Conservation (phyloP, 306 rosid species). For the Vigna hirtella region DNA sequence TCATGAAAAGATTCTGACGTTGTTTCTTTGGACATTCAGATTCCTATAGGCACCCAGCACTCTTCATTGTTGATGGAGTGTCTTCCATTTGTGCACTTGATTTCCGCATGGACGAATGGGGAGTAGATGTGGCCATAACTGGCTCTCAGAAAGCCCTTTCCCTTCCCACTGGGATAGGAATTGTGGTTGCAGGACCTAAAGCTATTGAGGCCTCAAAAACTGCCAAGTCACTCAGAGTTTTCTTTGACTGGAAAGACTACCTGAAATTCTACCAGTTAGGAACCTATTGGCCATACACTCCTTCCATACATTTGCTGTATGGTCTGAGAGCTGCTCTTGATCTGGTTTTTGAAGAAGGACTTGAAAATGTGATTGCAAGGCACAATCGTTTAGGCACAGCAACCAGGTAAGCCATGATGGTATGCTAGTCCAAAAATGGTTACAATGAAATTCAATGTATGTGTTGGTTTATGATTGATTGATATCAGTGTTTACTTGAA, state of each 20-base stretch:
- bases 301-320: constrained; percentile 88
- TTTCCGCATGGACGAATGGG: constrained; percentile 99
- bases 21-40: constrained; percentile 61
- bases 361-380: constrained; percentile 86
- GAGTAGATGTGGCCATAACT: constrained; percentile 94
- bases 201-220: constrained; percentile 88
- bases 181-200: constrained; percentile 93
- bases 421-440: not conserved
- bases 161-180: constrained; percentile 94
- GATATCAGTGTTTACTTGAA: not conserved
- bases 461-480: not conserved
- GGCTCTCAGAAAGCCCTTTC: constrained; percentile 99
- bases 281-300: constrained; percentile 98
- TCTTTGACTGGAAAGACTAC: constrained; percentile 98
- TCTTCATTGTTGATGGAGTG: constrained; percentile 94
- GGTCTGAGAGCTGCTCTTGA: constrained; percentile 95
- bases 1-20: constrained; percentile 33
- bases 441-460: not conserved
- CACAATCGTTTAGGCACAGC: constrained; percentile 89
- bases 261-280: constrained; percentile 92
- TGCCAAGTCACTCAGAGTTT: constrained; percentile 87
- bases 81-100: constrained; percentile 97
- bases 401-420: constrained; percentile 65
- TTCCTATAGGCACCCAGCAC: constrained; percentile 89
- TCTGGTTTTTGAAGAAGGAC: constrained; percentile 94